Percentiles rank a stretch among this genome's conserved stretches.
These are phyloP conservation scores for Salix suchowensis DNA, from an alignment of 345 rosid species.

Conservation along the genomic window DNA sequence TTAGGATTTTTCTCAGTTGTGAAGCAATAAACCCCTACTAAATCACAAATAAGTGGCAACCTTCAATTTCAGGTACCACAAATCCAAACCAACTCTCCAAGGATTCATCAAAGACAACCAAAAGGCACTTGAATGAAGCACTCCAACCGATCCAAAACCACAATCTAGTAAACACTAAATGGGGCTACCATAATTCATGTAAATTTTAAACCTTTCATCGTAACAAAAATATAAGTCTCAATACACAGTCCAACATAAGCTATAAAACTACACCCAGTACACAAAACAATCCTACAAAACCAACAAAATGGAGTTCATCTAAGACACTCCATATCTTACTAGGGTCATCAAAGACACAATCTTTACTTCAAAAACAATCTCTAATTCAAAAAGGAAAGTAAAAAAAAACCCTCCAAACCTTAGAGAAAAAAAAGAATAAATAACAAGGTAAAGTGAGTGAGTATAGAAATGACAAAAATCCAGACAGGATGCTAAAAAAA, in stretches of 20 bases:
- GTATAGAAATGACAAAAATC: not conserved
- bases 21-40: not conserved
- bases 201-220: not conserved
- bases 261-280: not conserved
- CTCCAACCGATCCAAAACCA: not conserved
- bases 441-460: not conserved
- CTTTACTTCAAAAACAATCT: not conserved
- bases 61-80: not conserved
- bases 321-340: not conserved
- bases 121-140: not conserved
- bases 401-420: not conserved
- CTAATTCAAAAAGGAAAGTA: not conserved
- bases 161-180: not conserved
- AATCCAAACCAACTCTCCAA: not conserved
- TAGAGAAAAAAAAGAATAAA: not conserved
- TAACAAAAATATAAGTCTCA: not conserved
- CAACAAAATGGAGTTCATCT: not conserved
- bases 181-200: not conserved
- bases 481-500: not conserved
- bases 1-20: not conserved
- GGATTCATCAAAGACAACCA: constrained; percentile 5
- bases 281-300: not conserved
- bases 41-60: not conserved
- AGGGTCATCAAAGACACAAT: not conserved
- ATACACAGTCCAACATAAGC: not conserved